phyloP scores from a whole-genome alignment of 768 basidiomycete genomes.

The Filobasidium floriforme region DNA sequence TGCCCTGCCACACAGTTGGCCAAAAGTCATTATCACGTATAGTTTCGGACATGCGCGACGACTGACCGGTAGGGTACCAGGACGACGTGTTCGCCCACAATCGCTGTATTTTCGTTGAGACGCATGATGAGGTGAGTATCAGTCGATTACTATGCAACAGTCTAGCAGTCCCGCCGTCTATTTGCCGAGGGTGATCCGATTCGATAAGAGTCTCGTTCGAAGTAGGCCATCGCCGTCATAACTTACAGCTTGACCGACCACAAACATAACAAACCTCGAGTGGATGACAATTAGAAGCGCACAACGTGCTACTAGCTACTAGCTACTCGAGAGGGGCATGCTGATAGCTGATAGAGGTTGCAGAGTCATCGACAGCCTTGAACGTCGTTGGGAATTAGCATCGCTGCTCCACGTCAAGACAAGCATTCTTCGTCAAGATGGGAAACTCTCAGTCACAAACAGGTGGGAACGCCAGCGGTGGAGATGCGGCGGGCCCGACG shows the following conservation, averaged over 20 bases:
- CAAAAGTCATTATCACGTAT: too few species aligned
- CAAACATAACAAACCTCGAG: too few species aligned
- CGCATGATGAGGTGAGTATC: conserved; percentile 50
- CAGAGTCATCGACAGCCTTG: too few species aligned
- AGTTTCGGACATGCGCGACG: neutral
- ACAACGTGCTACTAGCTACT: too few species aligned
- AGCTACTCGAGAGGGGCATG: too few species aligned
- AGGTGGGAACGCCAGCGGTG: neutral
- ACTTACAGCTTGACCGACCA: too few species aligned
- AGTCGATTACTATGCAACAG: neutral
- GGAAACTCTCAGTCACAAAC: neutral
- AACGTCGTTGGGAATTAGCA: too few species aligned
- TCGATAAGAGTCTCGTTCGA: too few species aligned
- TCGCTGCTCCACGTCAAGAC: neutral
- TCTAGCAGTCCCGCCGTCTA: neutral
- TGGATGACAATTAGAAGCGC: too few species aligned
- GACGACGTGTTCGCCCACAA: conserved; percentile 62
- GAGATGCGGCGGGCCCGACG: neutral
- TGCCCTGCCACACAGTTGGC: neutral
- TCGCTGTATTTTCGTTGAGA: conserved; percentile 58
- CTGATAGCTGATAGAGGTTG: too few species aligned
- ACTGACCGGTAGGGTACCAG: conserved; percentile 68
- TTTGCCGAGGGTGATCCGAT: too few species aligned
- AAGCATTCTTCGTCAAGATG: neutral
- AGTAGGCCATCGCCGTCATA: too few species aligned